Base-by-base conservation (phyloP, 1,284 basidiomycete genomes). In the Malassezia yamatoensis region DNA sequence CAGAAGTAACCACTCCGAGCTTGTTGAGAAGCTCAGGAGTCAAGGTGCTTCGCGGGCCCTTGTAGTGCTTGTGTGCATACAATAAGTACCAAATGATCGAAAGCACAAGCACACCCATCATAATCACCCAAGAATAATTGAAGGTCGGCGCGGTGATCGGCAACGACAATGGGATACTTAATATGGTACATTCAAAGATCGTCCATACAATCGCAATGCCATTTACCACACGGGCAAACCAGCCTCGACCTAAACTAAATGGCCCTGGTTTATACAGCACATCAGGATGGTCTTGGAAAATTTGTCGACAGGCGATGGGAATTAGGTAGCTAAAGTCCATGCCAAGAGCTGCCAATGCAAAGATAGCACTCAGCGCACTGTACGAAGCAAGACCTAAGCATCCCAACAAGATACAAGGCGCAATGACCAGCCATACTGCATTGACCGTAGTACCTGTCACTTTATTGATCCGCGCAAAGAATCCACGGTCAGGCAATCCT, bases 261-360 rank as follows among this genome's bases (percentile, higher is more conserved):
- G 88, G 88, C n/a, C 88, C 88, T 0, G 88, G 87, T 71, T 83
- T 84, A 79, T 87, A 90, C 55, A 63, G 55, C 36, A 90, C 78
- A 49, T 90, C 88, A 0, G 88, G 88, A 68, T 91, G 88, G 60
- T 85, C 80, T 55, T 81, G 78, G 75, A 81, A 88, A 54, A 85
- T 76, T 54, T 87, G 80, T 36, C 86, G 82, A 63, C 76, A 75
- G 5, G 74, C 62, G 45, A 78, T 77, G 47, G 75, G 75, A 13
- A 71, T 61, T 29, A 72, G 57, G 52, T 74, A 72, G 39, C 85
- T 83, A 89, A 63, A 54, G 69, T 94, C 83, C 47, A 90, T 90
- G 51, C 84, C 83, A 21, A 86, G 83, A 1, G 90, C 88, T 42
- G 85, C 79, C 18, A 74, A 63, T 20, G 71, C 64, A 45, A 74